Base-by-base conservation (phyloP, 1,139 yeast genomes). In the Sugiyamaella xylanicola region DNA sequence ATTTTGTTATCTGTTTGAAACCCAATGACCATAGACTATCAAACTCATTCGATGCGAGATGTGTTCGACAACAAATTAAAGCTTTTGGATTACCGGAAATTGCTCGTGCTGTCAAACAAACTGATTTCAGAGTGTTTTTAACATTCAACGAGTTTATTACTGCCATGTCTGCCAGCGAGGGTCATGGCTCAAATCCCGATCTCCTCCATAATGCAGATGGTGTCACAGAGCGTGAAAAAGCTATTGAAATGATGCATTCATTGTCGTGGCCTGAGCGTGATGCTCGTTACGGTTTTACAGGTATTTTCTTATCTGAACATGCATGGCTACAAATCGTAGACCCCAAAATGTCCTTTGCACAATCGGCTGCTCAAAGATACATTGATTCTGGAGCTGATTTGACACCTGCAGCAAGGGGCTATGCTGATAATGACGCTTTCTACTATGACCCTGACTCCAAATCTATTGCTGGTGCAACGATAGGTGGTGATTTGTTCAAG, bases 61-160 rank as follows among this genome's bases (percentile, higher is more conserved):
- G 77, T 56, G 76, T 74, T 11, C 65, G 76, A 19, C 77, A 74
- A 59, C 78, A 74, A 57, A 68, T 74, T 25, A 68, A 71, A 48
- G 77, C 77, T 1, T 66, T 74, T 50, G 77, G 77, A 8, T 62
- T 75, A 17, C 74, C 77, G 3, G 78, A 74, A 55, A 65, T 75
- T 42, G 75, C 77, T 2, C 65, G 66, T 36, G 67, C 75, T 1
- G 74, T 74, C 16, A 72, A 72, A 55, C 61, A 61, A 25, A 71
- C 73, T 11, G 77, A 75, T 55, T 71, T 69, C 49, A 67, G 74
- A 11, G 64, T 75, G 20, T 74, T 74, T 56, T 61, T 74, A 65
- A 72, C 77, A 1, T 74, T 73, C 59, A 63, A 65, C 27, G 77
- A 74, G 55, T 73, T 74, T 51, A 58, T 74, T 48, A 62, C 68